Base-by-base conservation (phyloP, 192 early-diverging fungal genomes). In the Backusella mclennaniae region DNA sequence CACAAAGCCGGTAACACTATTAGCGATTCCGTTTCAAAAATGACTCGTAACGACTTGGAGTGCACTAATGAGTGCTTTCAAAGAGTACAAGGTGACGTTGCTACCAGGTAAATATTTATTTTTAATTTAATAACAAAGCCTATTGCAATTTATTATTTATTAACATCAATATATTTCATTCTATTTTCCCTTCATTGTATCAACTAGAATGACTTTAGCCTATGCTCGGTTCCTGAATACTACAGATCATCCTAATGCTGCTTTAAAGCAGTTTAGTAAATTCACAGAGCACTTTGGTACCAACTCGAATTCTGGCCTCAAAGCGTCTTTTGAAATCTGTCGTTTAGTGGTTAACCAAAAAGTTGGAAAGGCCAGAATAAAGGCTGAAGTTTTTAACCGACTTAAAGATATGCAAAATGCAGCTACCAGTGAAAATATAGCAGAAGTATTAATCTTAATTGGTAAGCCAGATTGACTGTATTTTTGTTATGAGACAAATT, bases 141-240 rank as follows among this genome's bases (percentile, higher is more conserved):
- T 12, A 4, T 63, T 63, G 12, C 12, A 63, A 2, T 29, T 9
- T 12, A 29, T 21, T 56, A 56, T 56, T 21, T 56, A 21, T 52
- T 19, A 52, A 52, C 21, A 21, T 56, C 21, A 23, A 56, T 59
- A 26, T 59, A 19, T 59, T 23, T 26, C 17, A 19, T 59, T 59
- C 11, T 23, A 21, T 53, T 21, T 53, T 2, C 8, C 6, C 21
- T 53, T 53, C 21, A 21, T 53, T 21, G 21, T 8, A 63, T 8
- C 17, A 53, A 26, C 21, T 70, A 70, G 69, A 26, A 70, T 70
- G 69, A 70, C 36, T 9, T 39, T 70, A 39, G 38, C 39, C n/a
- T 15, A 39, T 4, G 69, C 69, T 29, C 19, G 23, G 21, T 70
- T 42, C 23, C 36, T 70, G 15, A 42, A 70, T 39, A 38, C 2